Evolutionary conservation across 2,329 filamentous ascomycete species (phyloP).

Genomic region (Colletotrichum sojae): DNA sequence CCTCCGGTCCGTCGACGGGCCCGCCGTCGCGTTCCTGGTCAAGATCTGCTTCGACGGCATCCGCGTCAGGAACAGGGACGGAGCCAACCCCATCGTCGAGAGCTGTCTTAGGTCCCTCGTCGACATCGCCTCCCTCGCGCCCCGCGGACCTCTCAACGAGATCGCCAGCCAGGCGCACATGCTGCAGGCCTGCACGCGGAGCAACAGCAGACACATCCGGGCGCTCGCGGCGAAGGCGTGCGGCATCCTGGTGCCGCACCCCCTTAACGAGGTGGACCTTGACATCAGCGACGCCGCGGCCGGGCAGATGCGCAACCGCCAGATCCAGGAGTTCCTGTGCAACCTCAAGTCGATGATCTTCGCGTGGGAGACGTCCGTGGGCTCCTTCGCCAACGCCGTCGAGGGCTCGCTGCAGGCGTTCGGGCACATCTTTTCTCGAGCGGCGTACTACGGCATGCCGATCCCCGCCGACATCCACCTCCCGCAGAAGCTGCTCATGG

Average conservation of each 20-base stretch:
- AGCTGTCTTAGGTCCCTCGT: slow-evolving; percentile 67
- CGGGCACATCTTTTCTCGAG: slow-evolving; percentile 60
- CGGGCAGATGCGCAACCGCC: slow-evolving; percentile 33
- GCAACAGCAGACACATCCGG: slow-evolving; percentile 80
- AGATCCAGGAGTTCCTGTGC: slow-evolving; percentile 28
- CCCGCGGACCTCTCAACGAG: slow-evolving; percentile 65
- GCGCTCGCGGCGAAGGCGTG: slow-evolving; percentile 77
- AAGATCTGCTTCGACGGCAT: slow-evolving; percentile 72
- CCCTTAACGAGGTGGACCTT: slow-evolving; percentile 49
- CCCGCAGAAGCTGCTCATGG: slow-evolving; percentile 51
- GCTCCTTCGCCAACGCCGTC: slow-evolving; percentile 59
- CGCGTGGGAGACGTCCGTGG: slow-evolving; percentile 58
- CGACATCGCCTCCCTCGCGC: slow-evolving; percentile 64
- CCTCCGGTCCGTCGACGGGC: slow-evolving; percentile 58
- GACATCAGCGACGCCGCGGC: slow-evolving; percentile 55
- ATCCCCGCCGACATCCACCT: slow-evolving; percentile 45
- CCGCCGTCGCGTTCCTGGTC: slow-evolving; percentile 61
- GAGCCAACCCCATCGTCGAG: slow-evolving; percentile 54
- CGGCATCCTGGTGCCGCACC: slow-evolving; percentile 83
- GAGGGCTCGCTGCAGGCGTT: slow-evolving; percentile 64
- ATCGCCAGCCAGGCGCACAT: slow-evolving; percentile 64
- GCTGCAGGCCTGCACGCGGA: slow-evolving; percentile 72
- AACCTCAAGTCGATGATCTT: slow-evolving; percentile 60
- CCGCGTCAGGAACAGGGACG: slow-evolving; percentile 54
- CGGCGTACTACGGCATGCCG: slow-evolving; percentile 59